Conservation (phyloP, 495 filamentous ascomycete species). For the Collariella sp. region DNA sequence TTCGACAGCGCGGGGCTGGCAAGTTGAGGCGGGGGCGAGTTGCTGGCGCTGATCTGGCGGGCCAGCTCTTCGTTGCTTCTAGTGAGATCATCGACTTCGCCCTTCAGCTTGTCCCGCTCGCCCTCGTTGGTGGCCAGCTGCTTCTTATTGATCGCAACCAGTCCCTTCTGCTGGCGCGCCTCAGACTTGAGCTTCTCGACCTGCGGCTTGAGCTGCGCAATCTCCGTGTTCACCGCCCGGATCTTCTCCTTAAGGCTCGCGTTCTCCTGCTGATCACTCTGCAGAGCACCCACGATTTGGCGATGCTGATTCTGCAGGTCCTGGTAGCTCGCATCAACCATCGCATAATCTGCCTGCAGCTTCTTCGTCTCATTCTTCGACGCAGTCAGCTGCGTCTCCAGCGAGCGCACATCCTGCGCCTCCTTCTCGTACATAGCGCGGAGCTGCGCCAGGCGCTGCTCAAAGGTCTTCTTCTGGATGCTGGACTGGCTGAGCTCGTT, state of each 20-base stretch:
- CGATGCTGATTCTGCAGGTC: constrained; percentile 80
- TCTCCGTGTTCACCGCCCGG: constrained; percentile 67
- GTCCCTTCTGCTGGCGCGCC: constrained; percentile 85
- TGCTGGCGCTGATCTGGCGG: constrained; percentile 35
- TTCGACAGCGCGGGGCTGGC: constrained; percentile 65
- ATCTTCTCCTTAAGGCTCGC: constrained; percentile 78
- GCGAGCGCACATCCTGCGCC: constrained; percentile 68
- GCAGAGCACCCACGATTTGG: constrained; percentile 62
- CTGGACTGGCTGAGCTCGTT: constrained; percentile 68
- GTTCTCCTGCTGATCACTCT: constrained; percentile 85
- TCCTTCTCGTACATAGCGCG: constrained; percentile 87
- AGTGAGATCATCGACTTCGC: constrained; percentile 61
- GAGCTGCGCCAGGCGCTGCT: constrained; percentile 73
- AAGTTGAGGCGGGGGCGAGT: constrained; percentile 31
- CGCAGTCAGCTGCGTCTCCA: constrained; percentile 71
- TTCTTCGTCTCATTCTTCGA: constrained; percentile 76
- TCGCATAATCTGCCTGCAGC: constrained; percentile 68
- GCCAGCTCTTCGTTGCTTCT: constrained; percentile 52
- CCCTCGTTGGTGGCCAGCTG: constrained; percentile 81
- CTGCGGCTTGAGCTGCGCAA: constrained; percentile 72
- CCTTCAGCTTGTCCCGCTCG: constrained; percentile 76
- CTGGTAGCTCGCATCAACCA: constrained; percentile 71
- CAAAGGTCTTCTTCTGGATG: constrained; percentile 84
- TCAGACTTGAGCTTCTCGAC: constrained; percentile 85
- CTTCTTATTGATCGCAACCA: constrained; percentile 97